Percentiles rank a stretch among this genome's conserved stretches.
phyloP scores from a whole-genome alignment of 2,329 filamentous ascomycete species.

The Dothideomycetes sp. region DNA sequence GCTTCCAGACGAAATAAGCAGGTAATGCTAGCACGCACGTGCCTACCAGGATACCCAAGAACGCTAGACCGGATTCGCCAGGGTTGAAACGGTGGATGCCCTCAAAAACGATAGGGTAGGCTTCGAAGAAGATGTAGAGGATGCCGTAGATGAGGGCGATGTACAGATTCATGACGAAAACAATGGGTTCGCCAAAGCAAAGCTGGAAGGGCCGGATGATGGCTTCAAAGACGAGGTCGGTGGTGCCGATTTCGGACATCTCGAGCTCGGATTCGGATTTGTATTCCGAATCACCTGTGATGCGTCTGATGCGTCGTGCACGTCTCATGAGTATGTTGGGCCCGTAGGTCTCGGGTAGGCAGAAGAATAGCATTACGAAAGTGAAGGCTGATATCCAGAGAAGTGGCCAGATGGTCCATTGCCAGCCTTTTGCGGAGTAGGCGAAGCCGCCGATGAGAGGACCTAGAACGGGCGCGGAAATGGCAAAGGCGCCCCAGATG shows the following conservation, averaged over 20 bases:
- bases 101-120: constrained; percentile 32
- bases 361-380: constrained; percentile 27
- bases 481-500: too few relatives aligned
- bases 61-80: constrained; percentile 25
- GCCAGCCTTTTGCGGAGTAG: constrained; percentile 26
- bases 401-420: constrained; percentile 30
- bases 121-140: constrained; percentile 35
- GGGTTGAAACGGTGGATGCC: constrained; percentile 30
- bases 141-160: constrained; percentile 31
- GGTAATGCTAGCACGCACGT: constrained; percentile 25
- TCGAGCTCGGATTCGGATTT: constrained; percentile 29
- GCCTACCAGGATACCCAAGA: constrained; percentile 28
- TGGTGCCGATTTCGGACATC: constrained; percentile 22
- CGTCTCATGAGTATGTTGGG: constrained; percentile 31
- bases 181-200: constrained; percentile 29
- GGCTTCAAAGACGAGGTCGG: constrained; percentile 29
- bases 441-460: constrained; percentile 32
- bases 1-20: constrained; percentile 28
- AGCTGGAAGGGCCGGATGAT: constrained; percentile 31
- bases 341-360: constrained; percentile 27
- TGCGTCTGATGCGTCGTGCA: constrained; percentile 26
- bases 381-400: constrained; percentile 29
- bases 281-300: constrained; percentile 28
- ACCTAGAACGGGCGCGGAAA: too few relatives aligned
- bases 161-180: constrained; percentile 33